A percentile compares a stretch with the other conserved stretches of the same genome.
Evolutionary conservation across 2,329 filamentous ascomycete species (phyloP).

Genomic region (Pseudofabraea citricarpa): DNA sequence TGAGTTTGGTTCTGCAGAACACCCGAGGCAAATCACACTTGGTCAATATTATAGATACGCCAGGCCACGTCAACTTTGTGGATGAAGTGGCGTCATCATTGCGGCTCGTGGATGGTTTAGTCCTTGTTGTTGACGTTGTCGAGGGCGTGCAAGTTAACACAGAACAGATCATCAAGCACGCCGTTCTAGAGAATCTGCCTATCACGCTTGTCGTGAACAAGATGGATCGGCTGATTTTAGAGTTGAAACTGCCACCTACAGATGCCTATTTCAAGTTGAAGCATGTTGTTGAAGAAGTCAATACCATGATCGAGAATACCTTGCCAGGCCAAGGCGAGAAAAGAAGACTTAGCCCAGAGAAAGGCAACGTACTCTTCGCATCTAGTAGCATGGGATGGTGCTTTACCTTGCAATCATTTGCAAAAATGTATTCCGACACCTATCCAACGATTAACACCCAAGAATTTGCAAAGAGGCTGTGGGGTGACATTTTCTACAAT

Average conservation of each 20-base stretch:
- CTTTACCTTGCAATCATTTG: slow-evolving; percentile 90
- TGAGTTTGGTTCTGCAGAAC: slow-evolving; percentile 85
- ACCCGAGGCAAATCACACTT: slow-evolving; percentile 93
- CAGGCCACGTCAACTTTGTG: slow-evolving; percentile 96
- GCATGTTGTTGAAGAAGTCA: slow-evolving; percentile 97
- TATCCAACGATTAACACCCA: slow-evolving; percentile 76
- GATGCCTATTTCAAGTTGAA: slow-evolving; percentile 99
- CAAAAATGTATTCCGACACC: slow-evolving; percentile 90
- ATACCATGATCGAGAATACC: slow-evolving; percentile 87
- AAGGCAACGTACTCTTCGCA: slow-evolving; percentile 96
- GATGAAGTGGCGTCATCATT: slow-evolving; percentile 91
- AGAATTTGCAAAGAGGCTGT: slow-evolving; percentile 81
- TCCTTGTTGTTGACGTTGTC: slow-evolving; percentile 90
- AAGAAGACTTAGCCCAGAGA: slow-evolving; percentile 85
- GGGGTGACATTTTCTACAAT: slow-evolving; percentile 98
- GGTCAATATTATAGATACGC: slow-evolving; percentile 91
- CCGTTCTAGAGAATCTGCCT: slow-evolving; percentile 82
- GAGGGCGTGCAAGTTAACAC: slow-evolving; percentile 99
- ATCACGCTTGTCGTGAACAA: slow-evolving; percentile 93
- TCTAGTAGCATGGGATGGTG: slow-evolving; percentile 95
- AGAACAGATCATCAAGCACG: slow-evolving; percentile 95
- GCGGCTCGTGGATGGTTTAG: slow-evolving; percentile 84
- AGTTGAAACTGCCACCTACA: slow-evolving; percentile 87
- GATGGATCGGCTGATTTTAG: slow-evolving; percentile 90
- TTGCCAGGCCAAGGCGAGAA: slow-evolving; percentile 76